These are phyloP conservation scores for Mortierella sp. DNA, from an alignment of 371 early-diverging fungal genomes.

Conservation along the genomic window DNA sequence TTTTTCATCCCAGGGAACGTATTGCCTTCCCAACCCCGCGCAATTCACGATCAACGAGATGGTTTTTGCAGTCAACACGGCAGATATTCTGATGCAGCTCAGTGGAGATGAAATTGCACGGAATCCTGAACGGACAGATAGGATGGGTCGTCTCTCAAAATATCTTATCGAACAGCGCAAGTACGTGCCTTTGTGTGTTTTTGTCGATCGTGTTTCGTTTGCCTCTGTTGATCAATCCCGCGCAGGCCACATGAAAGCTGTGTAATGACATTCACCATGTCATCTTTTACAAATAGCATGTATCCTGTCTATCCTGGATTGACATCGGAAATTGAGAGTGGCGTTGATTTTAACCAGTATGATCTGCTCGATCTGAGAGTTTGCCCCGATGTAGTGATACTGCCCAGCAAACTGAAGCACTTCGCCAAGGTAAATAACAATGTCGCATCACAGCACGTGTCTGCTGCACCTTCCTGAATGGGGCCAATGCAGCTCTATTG, in stretches of 20 bases:
- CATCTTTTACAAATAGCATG: conserved; percentile 12
- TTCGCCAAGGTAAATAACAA: conserved; percentile 72
- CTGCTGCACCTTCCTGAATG: too few species aligned
- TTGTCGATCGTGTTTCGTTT: not conserved
- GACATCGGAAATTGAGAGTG: conserved; percentile 24
- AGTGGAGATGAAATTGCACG: conserved; percentile 72
- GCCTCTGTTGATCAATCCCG: not conserved
- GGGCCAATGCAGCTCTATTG: too few species aligned
- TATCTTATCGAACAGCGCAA: conserved; percentile 85
- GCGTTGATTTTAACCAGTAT: conserved; percentile 58
- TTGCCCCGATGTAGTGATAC: conserved; percentile 85
- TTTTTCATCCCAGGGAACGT: conserved; percentile 48
- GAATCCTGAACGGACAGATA: conserved; percentile 62
- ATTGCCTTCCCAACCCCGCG: conserved; percentile 85
- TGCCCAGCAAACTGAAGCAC: conserved; percentile 76
- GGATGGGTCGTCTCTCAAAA: conserved; percentile 70
- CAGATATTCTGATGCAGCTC: conserved; percentile 78
- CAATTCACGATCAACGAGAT: conserved; percentile 85
- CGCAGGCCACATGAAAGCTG: not conserved
- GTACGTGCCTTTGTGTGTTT: conserved; percentile 45
- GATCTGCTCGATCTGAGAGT: conserved; percentile 82
- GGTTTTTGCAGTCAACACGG: conserved; percentile 75
- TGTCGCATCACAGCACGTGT: too few species aligned
- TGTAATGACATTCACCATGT: not conserved
- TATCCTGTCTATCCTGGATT: conserved; percentile 50